Evolutionary conservation across 768 basidiomycete genomes (phyloP).

Genomic region (Nidularia pulvinata): DNA sequence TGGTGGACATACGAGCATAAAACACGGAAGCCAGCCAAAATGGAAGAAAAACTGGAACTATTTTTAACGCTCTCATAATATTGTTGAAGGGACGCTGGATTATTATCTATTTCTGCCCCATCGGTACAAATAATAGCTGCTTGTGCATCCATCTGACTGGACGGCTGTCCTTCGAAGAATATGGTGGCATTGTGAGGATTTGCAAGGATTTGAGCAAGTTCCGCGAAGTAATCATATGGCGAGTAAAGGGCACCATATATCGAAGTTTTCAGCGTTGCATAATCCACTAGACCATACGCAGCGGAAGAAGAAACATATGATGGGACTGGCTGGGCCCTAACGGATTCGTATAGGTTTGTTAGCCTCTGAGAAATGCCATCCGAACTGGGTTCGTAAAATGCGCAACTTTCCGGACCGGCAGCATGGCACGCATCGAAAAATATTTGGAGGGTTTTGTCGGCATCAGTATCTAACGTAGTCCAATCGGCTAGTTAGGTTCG

Average conservation of each 20-base stretch:
- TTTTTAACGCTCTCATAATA: neutral
- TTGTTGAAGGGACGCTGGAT: neutral
- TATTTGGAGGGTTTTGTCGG: slow-evolving; percentile 27
- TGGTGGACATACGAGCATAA: neutral
- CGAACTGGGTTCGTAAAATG: slow-evolving; percentile 35
- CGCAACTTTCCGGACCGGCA: slow-evolving; percentile 30
- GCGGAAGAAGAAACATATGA: slow-evolving; percentile 14
- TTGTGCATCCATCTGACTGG: slow-evolving; percentile 1
- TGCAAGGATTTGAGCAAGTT: slow-evolving; percentile 30
- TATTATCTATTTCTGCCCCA: slow-evolving; percentile 17
- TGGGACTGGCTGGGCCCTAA: slow-evolving; percentile 29
- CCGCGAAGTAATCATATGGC: slow-evolving; percentile 28
- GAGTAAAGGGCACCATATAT: slow-evolving; percentile 31
- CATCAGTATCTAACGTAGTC: slow-evolving; percentile 32
- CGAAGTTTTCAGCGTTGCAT: slow-evolving; percentile 17
- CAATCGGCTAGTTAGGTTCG: slow-evolving; percentile 11
- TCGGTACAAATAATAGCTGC: slow-evolving; percentile 31
- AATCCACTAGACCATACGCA: slow-evolving; percentile 36
- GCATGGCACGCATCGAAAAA: slow-evolving; percentile 34
- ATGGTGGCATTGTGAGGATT: slow-evolving; percentile 24
- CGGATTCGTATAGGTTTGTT: slow-evolving; percentile 23
- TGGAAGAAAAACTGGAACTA: neutral
- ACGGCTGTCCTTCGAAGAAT: slow-evolving; percentile 21
- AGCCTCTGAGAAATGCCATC: slow-evolving; percentile 29
- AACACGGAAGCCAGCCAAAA: neutral